Percentiles rank a stretch among this genome's conserved stretches.
phyloP scores from a whole-genome alignment of 768 basidiomycete genomes.

The Amanita inopinata region DNA sequence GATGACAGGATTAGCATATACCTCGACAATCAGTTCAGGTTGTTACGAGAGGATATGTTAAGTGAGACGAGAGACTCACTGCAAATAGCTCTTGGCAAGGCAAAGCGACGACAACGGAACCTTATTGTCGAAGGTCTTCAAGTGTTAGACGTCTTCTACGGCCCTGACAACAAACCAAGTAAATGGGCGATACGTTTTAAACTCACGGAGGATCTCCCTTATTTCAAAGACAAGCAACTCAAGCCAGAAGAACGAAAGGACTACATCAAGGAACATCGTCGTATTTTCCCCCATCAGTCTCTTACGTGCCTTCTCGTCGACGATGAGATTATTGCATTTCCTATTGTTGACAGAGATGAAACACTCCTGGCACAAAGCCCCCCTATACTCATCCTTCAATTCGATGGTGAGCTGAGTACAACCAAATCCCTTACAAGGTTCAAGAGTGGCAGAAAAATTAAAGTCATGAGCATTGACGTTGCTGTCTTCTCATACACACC shows the following conservation, averaged over 20 bases:
- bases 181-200: conserved; percentile 34
- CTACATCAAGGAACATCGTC: conserved; percentile 27
- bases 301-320: conserved; percentile 42
- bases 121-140: conserved; percentile 21
- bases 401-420: conserved; percentile 33
- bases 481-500: conserved; percentile 58
- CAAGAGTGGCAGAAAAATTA: conserved; percentile 24
- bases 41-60: conserved; percentile 56
- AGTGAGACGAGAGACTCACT: conserved; percentile 49
- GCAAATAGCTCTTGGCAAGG: conserved; percentile 27
- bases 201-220: conserved; percentile 25
- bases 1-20: conserved; percentile 33
- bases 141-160: conserved; percentile 26
- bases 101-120: conserved; percentile 30
- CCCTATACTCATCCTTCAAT: conserved; percentile 43
- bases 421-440: conserved; percentile 30
- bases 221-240: conserved; percentile 22
- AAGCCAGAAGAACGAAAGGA: conserved; percentile 25
- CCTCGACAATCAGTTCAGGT: conserved; percentile 58
- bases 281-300: conserved; percentile 44
- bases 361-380: conserved; percentile 34
- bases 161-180: conserved; percentile 17
- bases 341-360: conserved; percentile 45
- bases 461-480: conserved; percentile 48
- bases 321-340: conserved; percentile 39